Base-by-base conservation (phyloP, 2,329 filamentous ascomycete genomes). In the Diaporthe sp. region DNA sequence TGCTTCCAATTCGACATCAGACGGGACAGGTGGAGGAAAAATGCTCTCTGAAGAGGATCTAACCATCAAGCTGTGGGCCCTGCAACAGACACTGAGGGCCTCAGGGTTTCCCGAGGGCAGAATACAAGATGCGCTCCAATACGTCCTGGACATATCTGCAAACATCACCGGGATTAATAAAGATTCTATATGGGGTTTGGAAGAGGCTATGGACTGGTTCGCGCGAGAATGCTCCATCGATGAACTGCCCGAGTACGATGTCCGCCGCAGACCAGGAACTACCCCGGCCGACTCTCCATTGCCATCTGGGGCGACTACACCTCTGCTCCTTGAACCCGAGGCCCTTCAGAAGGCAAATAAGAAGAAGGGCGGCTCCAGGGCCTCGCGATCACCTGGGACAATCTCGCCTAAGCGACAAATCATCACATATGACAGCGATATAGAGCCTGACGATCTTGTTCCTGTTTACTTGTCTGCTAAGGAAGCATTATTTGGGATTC, bases 201-300 rank as follows among this genome's bases (percentile, higher is more conserved):
- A 97, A 76, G 96, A 98, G 83, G 92, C 94, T 35, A 83, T 99
- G 28, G 95, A 98, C 79, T 98, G 95, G 95, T 88, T 98, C 71
- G 94, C 95, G n/a, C 87, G 94, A 77, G 91, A 97, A 81, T 94
- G 93, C 78, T 85, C 88, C 19, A 85, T 88, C 76, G 89, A 92
- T 1, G 92, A 96, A 78, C 87, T 96, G 47, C 93, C 93, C 8
- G 88, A 91, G 61, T 97, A 97, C 81, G 91, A 93, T 28, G 87
- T 86, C 73, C 85, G 82, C 70, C 78, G 80, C 19, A 87, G 83
- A 42, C 79, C 81, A 7, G 76, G 79, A 1, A 55, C 57, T 57
- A 87, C 87, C 0, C 86, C 87, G 0, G 80, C 82, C 30, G 88
- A 89, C n/a, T 87, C 85, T 19, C 89, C 88, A 19, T 74, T 86